Conservation (phyloP, 306 rosid genomes). For the Glycine soja region DNA sequence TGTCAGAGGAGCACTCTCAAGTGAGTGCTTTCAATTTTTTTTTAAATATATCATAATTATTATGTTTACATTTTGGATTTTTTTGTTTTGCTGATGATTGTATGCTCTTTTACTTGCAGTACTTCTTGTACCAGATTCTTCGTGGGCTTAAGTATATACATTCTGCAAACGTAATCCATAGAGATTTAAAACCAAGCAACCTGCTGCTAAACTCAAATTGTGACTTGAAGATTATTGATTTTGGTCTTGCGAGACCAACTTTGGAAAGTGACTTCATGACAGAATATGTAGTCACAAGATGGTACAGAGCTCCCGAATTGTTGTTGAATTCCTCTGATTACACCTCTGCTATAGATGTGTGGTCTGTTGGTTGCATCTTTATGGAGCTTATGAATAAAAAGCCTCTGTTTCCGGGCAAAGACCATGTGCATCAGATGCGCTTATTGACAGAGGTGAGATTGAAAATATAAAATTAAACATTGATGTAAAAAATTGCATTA, state of each 20-base stretch:
- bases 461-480: not conserved
- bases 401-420: constrained; percentile 90
- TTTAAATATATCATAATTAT: not conserved
- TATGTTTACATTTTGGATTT: not conserved
- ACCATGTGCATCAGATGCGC: constrained; percentile 96
- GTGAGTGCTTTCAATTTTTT: constrained; percentile 47
- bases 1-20: constrained; percentile 97
- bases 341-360: constrained; percentile 90
- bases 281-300: constrained; percentile 95
- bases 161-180: constrained; percentile 92
- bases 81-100: constrained; percentile 46
- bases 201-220: constrained; percentile 87
- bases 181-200: constrained; percentile 97
- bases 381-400: constrained; percentile 98
- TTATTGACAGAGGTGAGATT: constrained; percentile 85
- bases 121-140: constrained; percentile 94
- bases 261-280: constrained; percentile 90
- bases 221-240: constrained; percentile 92
- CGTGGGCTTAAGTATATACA: constrained; percentile 92
- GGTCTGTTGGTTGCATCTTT: constrained; percentile 97
- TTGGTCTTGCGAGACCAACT: constrained; percentile 95
- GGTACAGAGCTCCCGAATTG: constrained; percentile 98
- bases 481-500: constrained; percentile 4
- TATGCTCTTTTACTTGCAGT: constrained; percentile 80
- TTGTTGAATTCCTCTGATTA: constrained; percentile 95